phyloP scores from a whole-genome alignment of 2,329 filamentous ascomycete genomes.

The Westerdykella sp. region DNA sequence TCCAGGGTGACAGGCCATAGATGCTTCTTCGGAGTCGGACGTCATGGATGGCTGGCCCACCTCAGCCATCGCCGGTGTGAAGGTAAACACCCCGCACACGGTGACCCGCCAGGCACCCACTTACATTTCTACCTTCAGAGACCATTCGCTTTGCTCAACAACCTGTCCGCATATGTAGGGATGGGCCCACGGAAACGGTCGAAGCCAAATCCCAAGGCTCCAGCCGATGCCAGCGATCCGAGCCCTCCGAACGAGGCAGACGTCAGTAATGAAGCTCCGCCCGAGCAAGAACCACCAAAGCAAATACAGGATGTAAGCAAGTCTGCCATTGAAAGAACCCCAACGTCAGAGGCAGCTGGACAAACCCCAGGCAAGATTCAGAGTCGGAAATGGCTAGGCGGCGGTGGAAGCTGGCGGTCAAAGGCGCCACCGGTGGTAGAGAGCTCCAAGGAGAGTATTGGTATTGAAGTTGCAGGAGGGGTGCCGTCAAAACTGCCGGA shows the following conservation, averaged over 20 bases:
- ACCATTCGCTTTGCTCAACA: conserved; percentile 11
- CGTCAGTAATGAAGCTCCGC: conserved; percentile 8
- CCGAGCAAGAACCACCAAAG: conserved; percentile 8
- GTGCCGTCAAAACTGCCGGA: conserved; percentile 37
- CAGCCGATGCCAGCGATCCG: conserved; percentile 10
- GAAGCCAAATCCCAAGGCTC: conserved; percentile 34
- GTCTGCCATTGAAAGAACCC: conserved; percentile 10
- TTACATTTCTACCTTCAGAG: conserved; percentile 10
- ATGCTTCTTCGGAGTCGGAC: too few species aligned
- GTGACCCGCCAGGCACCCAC: conserved; percentile 4
- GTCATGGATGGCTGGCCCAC: not conserved
- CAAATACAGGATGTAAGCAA: conserved; percentile 15
- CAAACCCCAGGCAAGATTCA: conserved; percentile 17
- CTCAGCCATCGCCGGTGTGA: conserved; percentile 9
- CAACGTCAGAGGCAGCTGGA: conserved; percentile 10
- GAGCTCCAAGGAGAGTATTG: conserved; percentile 43
- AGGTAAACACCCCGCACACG: conserved; percentile 10
- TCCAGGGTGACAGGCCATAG: not conserved
- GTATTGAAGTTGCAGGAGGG: conserved; percentile 39
- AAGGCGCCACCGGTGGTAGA: conserved; percentile 45
- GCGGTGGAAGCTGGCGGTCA: conserved; percentile 39
- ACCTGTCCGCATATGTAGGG: conserved; percentile 10
- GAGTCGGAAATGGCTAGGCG: conserved; percentile 40
- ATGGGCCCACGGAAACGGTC: conserved; percentile 41
- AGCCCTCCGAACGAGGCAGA: conserved; percentile 6